These are phyloP conservation scores for Leccinum subrobustum DNA, from an alignment of 1,284 basidiomycete genomes.

Conservation along the genomic window DNA sequence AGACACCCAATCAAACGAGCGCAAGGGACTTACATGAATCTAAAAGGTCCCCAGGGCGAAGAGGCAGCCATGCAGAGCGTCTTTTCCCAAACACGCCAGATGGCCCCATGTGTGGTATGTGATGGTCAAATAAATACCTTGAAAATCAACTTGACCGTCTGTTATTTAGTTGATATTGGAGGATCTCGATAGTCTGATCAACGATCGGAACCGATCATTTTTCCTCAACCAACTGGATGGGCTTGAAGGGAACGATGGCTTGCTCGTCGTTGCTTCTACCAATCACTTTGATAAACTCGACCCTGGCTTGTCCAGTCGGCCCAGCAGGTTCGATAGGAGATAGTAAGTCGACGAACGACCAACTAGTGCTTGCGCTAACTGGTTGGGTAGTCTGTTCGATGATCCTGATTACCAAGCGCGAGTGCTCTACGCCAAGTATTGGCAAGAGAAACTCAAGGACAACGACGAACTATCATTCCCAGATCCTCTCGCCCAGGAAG, in stretches of 20 bases:
- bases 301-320: slow-evolving; percentile 69
- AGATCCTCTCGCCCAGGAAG: slow-evolving; percentile 55
- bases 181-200: slow-evolving; percentile 81
- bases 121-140: background rate
- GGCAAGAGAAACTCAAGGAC: slow-evolving; percentile 68
- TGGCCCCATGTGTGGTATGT: slow-evolving; percentile 66
- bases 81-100: slow-evolving; percentile 64
- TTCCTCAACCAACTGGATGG: slow-evolving; percentile 85
- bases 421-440: slow-evolving; percentile 66
- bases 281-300: slow-evolving; percentile 82
- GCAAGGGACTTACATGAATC: slow-evolving; percentile 1
- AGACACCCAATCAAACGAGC: background rate
- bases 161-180: slow-evolving; percentile 53
- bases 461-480: slow-evolving; percentile 67
- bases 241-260: slow-evolving; percentile 70
- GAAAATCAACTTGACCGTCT: background rate
- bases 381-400: slow-evolving; percentile 51
- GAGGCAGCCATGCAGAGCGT: slow-evolving; percentile 63
- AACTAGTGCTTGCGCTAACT: background rate
- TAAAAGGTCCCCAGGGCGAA: slow-evolving; percentile 59
- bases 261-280: slow-evolving; percentile 78
- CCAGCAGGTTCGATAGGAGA: slow-evolving; percentile 83
- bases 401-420: slow-evolving; percentile 67
- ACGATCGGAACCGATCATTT: slow-evolving; percentile 73
- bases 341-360: slow-evolving; percentile 50